Evolutionary conservation across 352 stramenopile species (phyloP).

Genomic region (Phytophthora boehmeriae): DNA sequence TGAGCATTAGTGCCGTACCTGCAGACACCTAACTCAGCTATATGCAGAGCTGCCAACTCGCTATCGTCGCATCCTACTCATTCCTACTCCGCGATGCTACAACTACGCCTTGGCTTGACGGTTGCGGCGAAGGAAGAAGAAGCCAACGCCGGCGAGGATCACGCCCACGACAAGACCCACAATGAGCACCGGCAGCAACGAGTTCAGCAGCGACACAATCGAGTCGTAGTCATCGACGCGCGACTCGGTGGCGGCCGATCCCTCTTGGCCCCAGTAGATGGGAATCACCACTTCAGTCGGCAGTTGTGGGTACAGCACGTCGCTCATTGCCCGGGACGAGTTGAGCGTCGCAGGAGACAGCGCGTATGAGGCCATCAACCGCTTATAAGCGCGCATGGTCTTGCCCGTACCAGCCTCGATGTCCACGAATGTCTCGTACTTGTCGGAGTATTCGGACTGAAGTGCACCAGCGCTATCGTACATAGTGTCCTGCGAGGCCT

Average conservation of each 20-base stretch:
- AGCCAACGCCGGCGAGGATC: constrained; percentile 31
- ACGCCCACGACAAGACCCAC: constrained; percentile 50
- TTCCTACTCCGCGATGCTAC: background rate
- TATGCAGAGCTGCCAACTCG: too few relatives aligned
- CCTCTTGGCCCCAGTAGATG: constrained; percentile 62
- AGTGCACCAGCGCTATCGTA: constrained; percentile 51
- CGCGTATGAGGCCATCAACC: constrained; percentile 68
- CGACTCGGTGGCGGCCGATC: constrained; percentile 37
- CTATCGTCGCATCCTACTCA: constrained; percentile 6
- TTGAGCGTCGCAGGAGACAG: constrained; percentile 39
- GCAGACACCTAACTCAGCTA: too few relatives aligned
- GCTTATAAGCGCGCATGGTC: constrained; percentile 73
- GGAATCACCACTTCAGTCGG: constrained; percentile 57
- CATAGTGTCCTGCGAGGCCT: constrained; percentile 47
- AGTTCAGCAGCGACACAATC: constrained; percentile 43
- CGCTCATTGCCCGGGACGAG: constrained; percentile 54
- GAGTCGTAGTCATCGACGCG: constrained; percentile 51
- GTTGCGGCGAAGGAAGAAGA: constrained; percentile 45
- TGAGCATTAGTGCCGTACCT: too few relatives aligned
- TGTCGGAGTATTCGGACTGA: constrained; percentile 53
- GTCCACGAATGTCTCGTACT: constrained; percentile 66
- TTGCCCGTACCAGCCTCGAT: constrained; percentile 73
- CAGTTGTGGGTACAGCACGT: constrained; percentile 62
- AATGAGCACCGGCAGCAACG: constrained; percentile 67
- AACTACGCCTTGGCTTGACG: constrained; percentile 31